These are phyloP conservation scores for Tricholoma flavovirens DNA, from an alignment of 768 basidiomycete species.

Conservation along the genomic window DNA sequence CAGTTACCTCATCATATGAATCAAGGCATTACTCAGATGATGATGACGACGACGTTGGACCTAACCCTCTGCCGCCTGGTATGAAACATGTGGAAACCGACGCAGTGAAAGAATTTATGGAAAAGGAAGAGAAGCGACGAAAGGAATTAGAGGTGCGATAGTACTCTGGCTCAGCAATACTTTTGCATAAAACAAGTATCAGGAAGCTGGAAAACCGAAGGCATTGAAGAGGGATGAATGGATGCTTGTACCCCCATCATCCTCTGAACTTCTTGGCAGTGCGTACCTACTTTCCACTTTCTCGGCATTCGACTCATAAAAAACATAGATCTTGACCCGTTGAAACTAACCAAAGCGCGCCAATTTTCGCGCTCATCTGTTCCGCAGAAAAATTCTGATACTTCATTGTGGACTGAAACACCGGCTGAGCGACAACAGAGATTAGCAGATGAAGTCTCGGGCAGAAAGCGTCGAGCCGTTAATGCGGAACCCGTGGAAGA, in stretches of 20 bases:
- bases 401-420: conserved; percentile 93
- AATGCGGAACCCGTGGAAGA: conserved; percentile 42
- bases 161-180: neutral
- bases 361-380: conserved; percentile 68
- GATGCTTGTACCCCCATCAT: conserved; percentile 94
- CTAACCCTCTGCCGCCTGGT: conserved; percentile 60
- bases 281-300: conserved; percentile 23
- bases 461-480: conserved; percentile 72
- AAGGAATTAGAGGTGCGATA: conserved; percentile 58
- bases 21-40: conserved; percentile 35
- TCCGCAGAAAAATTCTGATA: conserved; percentile 44
- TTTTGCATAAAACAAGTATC: conserved; percentile 3
- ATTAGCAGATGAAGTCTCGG: conserved; percentile 90
- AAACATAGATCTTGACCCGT: conserved; percentile 75
- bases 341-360: conserved; percentile 64
- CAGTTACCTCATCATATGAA: conserved; percentile 32
- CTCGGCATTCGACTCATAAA: neutral
- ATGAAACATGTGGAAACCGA: conserved; percentile 41
- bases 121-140: conserved; percentile 72
- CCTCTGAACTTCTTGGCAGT: conserved; percentile 77
- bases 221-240: conserved; percentile 84
- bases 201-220: conserved; percentile 79
- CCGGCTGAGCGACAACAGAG: conserved; percentile 89
- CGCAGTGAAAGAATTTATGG: conserved; percentile 78
- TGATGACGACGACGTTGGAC: conserved; percentile 79